A percentile compares a stretch with the other conserved stretches of the same genome.
Conservation (phyloP, 768 basidiomycete genomes). For the Amanita brunnescens region DNA sequence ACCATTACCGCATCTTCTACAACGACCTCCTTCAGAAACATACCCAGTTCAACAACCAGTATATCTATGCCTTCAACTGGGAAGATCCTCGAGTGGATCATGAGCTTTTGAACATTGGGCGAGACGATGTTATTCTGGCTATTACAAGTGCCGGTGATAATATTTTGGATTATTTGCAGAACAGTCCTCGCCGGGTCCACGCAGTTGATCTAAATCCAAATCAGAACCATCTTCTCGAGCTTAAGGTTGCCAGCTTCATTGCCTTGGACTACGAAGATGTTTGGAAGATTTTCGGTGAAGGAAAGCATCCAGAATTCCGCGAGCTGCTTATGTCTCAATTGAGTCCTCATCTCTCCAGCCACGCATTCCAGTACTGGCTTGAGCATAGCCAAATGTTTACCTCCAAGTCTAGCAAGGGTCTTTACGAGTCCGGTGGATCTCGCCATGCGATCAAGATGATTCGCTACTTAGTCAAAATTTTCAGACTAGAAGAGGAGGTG, state of each 20-base stretch:
- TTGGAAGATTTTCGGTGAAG: slow-evolving; percentile 60
- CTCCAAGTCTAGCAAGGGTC: slow-evolving; percentile 57
- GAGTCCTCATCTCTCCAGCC: slow-evolving; percentile 59
- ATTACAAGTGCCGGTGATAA: slow-evolving; percentile 80
- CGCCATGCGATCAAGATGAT: slow-evolving; percentile 41
- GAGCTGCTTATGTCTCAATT: slow-evolving; percentile 49
- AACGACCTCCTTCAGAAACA: not conserved
- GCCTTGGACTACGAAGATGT: slow-evolving; percentile 51
- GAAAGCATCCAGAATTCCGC: slow-evolving; percentile 51
- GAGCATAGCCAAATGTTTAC: slow-evolving; percentile 42
- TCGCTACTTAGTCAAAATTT: slow-evolving; percentile 49
- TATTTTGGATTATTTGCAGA: slow-evolving; percentile 51
- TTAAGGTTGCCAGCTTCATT: slow-evolving; percentile 63
- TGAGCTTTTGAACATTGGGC: slow-evolving; percentile 46
- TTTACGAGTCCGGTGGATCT: slow-evolving; percentile 28
- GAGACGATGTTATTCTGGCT: slow-evolving; percentile 58
- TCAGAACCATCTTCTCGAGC: slow-evolving; percentile 71
- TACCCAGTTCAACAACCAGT: not conserved
- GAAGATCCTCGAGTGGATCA: slow-evolving; percentile 75
- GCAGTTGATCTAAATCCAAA: slow-evolving; percentile 72
- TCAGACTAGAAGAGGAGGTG: slow-evolving; percentile 54
- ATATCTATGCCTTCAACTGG: slow-evolving; percentile 18
- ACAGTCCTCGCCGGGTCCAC: slow-evolving; percentile 35
- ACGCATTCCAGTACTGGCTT: slow-evolving; percentile 73
- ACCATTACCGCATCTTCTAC: not conserved